Evolutionary conservation across 2,329 filamentous ascomycete species (phyloP), one percentile per base, ranked within the genome.

Genomic region (Aspergillus arachidicola): DNA sequence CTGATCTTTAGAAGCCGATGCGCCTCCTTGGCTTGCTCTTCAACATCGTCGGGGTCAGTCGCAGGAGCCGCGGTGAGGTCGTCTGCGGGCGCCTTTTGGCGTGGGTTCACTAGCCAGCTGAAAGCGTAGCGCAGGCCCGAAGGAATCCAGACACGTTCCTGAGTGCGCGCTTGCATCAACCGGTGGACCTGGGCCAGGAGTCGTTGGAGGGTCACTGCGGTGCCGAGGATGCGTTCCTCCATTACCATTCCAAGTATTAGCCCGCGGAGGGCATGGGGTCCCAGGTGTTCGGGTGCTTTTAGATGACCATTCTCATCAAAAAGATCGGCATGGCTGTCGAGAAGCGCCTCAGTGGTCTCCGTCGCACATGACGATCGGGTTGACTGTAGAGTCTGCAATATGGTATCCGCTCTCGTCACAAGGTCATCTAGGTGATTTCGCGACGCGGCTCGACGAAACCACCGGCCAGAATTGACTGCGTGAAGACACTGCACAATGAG

Each of bases 191-290:
- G 73, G 6, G 73, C 70, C 0, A 84, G 68, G 0, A 83, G 62
- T 4, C 41, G 36, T n/a, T 61, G 43, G 2, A 58, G 34, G 4
- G 59, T 36, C 10, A 57, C 32, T 6, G 62, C 62, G 3, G 53
- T 32, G 16, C 36, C 48, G 60, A 10, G 84, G 73, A 4, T 80
- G 76, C 66, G 41, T 34, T 84, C 81, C 60, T 84, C 82, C 7
- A 82, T 72, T 2, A 83, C 79, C 78, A 84, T 81, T 14, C 77
- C 76, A 4, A 81, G 64, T 2, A 82, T 71, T 21, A 84, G 73
- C 1, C 79, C 80, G 0, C 74, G 72, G 3, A 83, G 54, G 75
- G 76, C 11, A 84, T 58, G 80, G 80, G 84, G n/a, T 73, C 75
- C 48, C 76, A 80, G 0, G 71, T 73, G 3, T 68, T 68, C 9